phyloP scores from a whole-genome alignment of 345 rosid genomes.

The Eucalyptus cloeziana region DNA sequence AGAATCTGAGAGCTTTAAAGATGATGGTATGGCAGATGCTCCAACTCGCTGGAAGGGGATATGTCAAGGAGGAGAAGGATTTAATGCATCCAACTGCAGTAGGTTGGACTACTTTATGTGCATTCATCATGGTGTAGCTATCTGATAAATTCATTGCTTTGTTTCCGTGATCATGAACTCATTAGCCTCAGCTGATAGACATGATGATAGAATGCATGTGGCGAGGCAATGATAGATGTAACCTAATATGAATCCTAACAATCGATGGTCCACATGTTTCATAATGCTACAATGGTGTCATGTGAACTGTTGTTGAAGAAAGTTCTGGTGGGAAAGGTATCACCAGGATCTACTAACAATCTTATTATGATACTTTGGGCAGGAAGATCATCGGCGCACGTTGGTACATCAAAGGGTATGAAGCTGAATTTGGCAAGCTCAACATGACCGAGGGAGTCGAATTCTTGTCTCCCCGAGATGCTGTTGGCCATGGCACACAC shows the following conservation, averaged over 20 bases:
- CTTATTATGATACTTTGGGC: neutral
- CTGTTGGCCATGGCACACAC: constrained; percentile 26
- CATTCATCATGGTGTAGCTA: neutral
- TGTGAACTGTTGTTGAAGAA: neutral
- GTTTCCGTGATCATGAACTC: neutral
- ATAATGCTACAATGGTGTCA: neutral
- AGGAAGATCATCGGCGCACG: constrained; percentile 41
- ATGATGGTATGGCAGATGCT: constrained; percentile 25
- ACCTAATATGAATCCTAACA: neutral
- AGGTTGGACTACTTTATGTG: neutral
- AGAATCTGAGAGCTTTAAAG: constrained; percentile 41
- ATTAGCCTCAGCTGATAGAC: neutral
- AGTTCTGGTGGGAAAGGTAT: neutral
- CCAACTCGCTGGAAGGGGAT: constrained; percentile 48
- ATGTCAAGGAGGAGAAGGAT: constrained; percentile 42
- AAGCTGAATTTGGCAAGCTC: constrained; percentile 24
- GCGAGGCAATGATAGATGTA: neutral
- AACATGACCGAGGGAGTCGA: neutral
- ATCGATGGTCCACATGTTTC: neutral
- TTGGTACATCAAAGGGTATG: constrained; percentile 33
- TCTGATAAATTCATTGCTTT: neutral
- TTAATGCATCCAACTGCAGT: constrained; percentile 28
- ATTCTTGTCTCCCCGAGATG: constrained; percentile 27
- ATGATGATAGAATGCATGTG: neutral
- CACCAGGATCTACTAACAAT: neutral